Conservation (phyloP, 768 basidiomycete genomes). For the Psilocybe sp. region DNA sequence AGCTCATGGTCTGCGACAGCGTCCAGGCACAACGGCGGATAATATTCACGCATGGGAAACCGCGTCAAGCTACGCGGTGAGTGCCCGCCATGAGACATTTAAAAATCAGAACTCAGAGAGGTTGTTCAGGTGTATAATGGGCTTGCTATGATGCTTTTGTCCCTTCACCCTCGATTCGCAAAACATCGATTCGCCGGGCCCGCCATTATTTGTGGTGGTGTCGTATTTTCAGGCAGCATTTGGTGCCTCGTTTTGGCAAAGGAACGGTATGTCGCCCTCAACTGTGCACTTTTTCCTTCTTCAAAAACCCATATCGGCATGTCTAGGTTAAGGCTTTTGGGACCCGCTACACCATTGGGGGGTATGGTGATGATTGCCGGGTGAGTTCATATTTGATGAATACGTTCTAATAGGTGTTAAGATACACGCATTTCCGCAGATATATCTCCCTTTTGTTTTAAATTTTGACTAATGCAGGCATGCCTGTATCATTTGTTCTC, state of each 20-base stretch:
- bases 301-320: neutral
- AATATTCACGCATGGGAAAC: constrained; percentile 59
- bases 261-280: constrained; percentile 36
- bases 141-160: constrained; percentile 58
- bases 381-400: constrained; percentile 32
- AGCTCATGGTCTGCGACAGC: constrained; percentile 56
- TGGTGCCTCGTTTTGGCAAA: constrained; percentile 48
- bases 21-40: constrained; percentile 45
- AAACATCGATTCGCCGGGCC: constrained; percentile 64
- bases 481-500: too few species aligned
- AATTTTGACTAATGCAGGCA: neutral
- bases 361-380: constrained; percentile 65
- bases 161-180: constrained; percentile 60
- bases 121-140: constrained; percentile 63
- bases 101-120: neutral
- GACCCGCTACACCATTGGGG: constrained; percentile 68
- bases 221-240: constrained; percentile 65
- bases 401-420: neutral
- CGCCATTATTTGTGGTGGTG: constrained; percentile 55
- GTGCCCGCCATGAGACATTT: constrained; percentile 10
- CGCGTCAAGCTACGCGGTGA: constrained; percentile 62
- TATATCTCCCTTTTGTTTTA: constrained; percentile 53
- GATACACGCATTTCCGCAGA: constrained; percentile 26
- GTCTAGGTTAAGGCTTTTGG: constrained; percentile 45
- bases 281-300: neutral